These are phyloP conservation scores for Penicillium tannophilum DNA, from an alignment of 495 filamentous ascomycete species.

Conservation along the genomic window DNA sequence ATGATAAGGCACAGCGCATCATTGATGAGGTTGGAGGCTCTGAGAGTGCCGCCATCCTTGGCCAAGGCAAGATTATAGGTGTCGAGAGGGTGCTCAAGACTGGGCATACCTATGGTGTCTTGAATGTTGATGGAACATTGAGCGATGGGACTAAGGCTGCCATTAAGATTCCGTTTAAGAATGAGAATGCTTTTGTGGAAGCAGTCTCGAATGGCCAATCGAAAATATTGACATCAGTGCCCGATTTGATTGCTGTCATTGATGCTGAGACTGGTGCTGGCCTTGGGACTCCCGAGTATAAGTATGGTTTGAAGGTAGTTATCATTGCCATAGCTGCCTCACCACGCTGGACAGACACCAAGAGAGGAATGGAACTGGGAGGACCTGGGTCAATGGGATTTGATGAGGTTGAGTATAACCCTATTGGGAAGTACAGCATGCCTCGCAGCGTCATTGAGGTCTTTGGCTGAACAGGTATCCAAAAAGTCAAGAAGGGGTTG, in stretches of 20 bases:
- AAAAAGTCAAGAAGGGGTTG: background rate
- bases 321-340: slow-evolving; percentile 60
- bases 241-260: slow-evolving; percentile 62
- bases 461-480: slow-evolving; percentile 16
- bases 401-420: slow-evolving; percentile 34
- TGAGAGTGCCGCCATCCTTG: slow-evolving; percentile 54
- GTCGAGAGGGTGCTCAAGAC: slow-evolving; percentile 53
- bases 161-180: slow-evolving; percentile 57
- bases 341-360: slow-evolving; percentile 54
- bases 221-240: slow-evolving; percentile 57
- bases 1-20: slow-evolving; percentile 56
- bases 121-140: slow-evolving; percentile 48
- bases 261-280: slow-evolving; percentile 62
- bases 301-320: slow-evolving; percentile 59
- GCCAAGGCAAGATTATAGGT: slow-evolving; percentile 61
- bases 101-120: slow-evolving; percentile 36
- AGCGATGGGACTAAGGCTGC: slow-evolving; percentile 43
- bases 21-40: slow-evolving; percentile 53
- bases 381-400: slow-evolving; percentile 37
- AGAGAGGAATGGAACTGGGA: slow-evolving; percentile 33
- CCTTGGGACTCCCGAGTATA: slow-evolving; percentile 62
- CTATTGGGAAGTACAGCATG: slow-evolving; percentile 33
- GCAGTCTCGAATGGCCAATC: slow-evolving; percentile 37
- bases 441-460: slow-evolving; percentile 35
- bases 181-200: slow-evolving; percentile 62